These are phyloP conservation scores for Terfezia boudieri DNA, from an alignment of 495 filamentous ascomycete species.

Conservation along the genomic window DNA sequence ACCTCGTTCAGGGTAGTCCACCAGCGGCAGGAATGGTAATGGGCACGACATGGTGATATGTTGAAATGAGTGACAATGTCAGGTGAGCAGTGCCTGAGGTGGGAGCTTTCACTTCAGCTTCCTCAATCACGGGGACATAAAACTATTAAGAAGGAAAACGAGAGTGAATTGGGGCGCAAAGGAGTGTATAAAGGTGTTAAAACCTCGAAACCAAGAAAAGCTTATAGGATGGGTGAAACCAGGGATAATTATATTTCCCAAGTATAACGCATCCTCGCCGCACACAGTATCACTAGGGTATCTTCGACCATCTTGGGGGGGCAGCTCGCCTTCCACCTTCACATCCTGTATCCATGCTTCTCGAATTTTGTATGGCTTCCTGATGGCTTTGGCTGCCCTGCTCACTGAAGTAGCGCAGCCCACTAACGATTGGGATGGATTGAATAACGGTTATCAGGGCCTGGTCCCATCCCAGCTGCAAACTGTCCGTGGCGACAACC, in stretches of 20 bases:
- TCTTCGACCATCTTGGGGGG: not conserved
- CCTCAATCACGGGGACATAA: not conserved
- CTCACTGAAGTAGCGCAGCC: too few relatives aligned
- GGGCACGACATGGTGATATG: constrained; percentile 26
- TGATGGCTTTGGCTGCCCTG: not conserved
- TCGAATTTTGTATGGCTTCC: not conserved
- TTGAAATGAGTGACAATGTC: not conserved
- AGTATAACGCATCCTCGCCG: not conserved
- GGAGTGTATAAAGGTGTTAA: not conserved
- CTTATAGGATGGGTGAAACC: not conserved
- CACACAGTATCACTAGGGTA: not conserved
- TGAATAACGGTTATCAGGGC: too few relatives aligned
- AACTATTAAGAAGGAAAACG: not conserved
- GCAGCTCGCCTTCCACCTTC: not conserved
- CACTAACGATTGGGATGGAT: too few relatives aligned
- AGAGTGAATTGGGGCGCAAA: not conserved
- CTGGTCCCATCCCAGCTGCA: too few relatives aligned
- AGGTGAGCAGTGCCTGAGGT: not conserved
- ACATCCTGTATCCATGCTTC: not conserved
- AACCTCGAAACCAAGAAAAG: not conserved
- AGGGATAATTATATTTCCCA: not conserved
- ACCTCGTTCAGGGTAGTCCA: constrained; percentile 32
- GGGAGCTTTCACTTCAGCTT: not conserved
- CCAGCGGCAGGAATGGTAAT: constrained; percentile 38
- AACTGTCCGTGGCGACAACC: too few relatives aligned